These are phyloP conservation scores for Fusarium camptoceras DNA, from an alignment of 2,329 filamentous ascomycete genomes.

Conservation along the genomic window DNA sequence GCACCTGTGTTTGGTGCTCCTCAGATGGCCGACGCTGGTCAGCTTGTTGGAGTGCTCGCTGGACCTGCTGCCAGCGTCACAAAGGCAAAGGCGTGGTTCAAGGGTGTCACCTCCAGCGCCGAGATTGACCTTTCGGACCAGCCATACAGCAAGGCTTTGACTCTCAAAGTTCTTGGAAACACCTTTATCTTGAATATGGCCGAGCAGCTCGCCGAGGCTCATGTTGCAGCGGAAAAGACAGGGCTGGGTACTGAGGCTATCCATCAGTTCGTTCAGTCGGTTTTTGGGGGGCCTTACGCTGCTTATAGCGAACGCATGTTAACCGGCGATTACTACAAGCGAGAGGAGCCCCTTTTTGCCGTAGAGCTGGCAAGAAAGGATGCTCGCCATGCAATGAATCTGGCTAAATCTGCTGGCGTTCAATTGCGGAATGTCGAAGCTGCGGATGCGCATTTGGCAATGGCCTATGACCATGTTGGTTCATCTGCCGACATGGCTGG, in stretches of 20 bases:
- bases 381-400: slow-evolving; percentile 74
- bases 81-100: slow-evolving; percentile 76
- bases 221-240: slow-evolving; percentile 82
- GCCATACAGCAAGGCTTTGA: slow-evolving; percentile 74
- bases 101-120: slow-evolving; percentile 75
- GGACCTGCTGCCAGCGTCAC: slow-evolving; percentile 71
- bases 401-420: slow-evolving; percentile 73
- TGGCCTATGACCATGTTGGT: slow-evolving; percentile 75
- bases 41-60: slow-evolving; percentile 79
- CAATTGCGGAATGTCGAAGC: slow-evolving; percentile 74
- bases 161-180: slow-evolving; percentile 87
- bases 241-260: slow-evolving; percentile 78
- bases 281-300: slow-evolving; percentile 81
- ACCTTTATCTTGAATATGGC: slow-evolving; percentile 88
- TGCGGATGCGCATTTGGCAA: slow-evolving; percentile 74
- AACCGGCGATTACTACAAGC: slow-evolving; percentile 79
- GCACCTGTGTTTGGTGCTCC: slow-evolving; percentile 77
- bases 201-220: slow-evolving; percentile 80
- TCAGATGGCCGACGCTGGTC: slow-evolving; percentile 75
- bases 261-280: slow-evolving; percentile 75
- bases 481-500: slow-evolving; percentile 81
- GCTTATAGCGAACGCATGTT: slow-evolving; percentile 82
- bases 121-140: slow-evolving; percentile 78
- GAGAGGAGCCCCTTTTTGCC: slow-evolving; percentile 83
- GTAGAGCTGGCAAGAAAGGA: slow-evolving; percentile 89